A percentile compares a stretch with the other conserved stretches of the same genome.
phyloP scores from a whole-genome alignment of 75 land plant species.

The Pinus albicaulis region DNA sequence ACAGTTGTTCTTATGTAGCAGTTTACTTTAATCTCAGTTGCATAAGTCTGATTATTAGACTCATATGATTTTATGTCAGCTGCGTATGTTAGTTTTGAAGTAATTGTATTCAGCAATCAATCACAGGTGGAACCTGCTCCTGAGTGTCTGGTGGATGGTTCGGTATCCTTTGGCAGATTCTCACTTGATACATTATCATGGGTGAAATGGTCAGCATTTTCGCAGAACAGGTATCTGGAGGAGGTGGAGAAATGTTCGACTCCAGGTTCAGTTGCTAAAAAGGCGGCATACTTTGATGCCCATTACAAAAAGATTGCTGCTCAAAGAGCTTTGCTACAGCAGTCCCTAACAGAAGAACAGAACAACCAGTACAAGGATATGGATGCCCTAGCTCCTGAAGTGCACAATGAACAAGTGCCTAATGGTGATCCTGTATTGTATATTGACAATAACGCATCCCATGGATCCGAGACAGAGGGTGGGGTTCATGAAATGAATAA shows the following conservation, averaged over 20 bases:
- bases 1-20: no score
- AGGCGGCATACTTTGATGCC: slow-evolving; percentile 45
- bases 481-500: background rate
- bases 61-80: no score
- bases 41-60: no score
- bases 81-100: no score
- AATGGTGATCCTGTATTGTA: background rate
- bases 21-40: no score
- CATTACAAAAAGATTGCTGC: slow-evolving; percentile 28
- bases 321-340: slow-evolving; percentile 18
- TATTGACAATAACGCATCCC: background rate
- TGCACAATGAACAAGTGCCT: background rate
- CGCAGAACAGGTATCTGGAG: slow-evolving; percentile 30
- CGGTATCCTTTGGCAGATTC: slow-evolving; percentile 40
- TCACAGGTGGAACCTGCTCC: slow-evolving; percentile 16
- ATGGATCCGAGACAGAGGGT: background rate
- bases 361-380: background rate
- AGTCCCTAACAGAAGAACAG: background rate
- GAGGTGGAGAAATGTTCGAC: slow-evolving; percentile 44
- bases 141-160: slow-evolving; percentile 31
- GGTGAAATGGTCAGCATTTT: slow-evolving; percentile 45
- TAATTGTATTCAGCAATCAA: background rate
- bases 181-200: slow-evolving; percentile 33
- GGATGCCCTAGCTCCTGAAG: background rate
- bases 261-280: slow-evolving; percentile 41